Percentiles rank a stretch among this genome's conserved stretches.
Evolutionary conservation across 78 protist genomes (phyloP).

Genomic region (Dictyostelium capitatum): DNA sequence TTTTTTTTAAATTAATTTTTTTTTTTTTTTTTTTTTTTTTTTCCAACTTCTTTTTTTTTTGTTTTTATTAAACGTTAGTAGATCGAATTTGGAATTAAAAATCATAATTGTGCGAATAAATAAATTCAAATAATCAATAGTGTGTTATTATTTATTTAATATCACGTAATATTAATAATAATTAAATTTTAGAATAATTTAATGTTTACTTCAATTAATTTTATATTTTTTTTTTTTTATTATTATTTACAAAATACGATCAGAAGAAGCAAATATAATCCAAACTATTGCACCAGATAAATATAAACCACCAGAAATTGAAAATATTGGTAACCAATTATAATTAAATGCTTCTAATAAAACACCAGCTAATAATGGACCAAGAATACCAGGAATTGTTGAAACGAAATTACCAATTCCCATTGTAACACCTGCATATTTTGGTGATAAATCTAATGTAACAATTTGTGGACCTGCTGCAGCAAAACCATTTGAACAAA

Average conservation of each 20-base stretch:
- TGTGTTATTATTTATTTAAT: too few species aligned
- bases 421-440: constrained; percentile 33
- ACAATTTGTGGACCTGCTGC: constrained; percentile 10
- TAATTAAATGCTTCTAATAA: constrained; percentile 15
- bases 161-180: too few species aligned
- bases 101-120: too few species aligned
- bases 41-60: too few species aligned
- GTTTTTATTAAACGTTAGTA: too few species aligned
- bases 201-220: too few species aligned
- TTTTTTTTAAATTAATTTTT: too few species aligned
- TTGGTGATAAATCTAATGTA: constrained; percentile 42
- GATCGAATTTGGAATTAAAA: too few species aligned
- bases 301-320: constrained; percentile 25
- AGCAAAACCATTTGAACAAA: constrained; percentile 26
- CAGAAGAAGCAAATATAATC: constrained; percentile 26
- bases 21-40: too few species aligned
- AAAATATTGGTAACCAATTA: constrained; percentile 23
- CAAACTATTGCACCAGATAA: constrained; percentile 33
- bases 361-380: constrained; percentile 40
- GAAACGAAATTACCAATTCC: constrained; percentile 52
- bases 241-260: not conserved
- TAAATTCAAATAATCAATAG: too few species aligned
- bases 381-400: constrained; percentile 57
- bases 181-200: too few species aligned
- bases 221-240: not conserved